Percentiles rank a stretch among this genome's conserved stretches.
Conservation (phyloP, 306 rosid species). For the Gleditsia sinensis region DNA sequence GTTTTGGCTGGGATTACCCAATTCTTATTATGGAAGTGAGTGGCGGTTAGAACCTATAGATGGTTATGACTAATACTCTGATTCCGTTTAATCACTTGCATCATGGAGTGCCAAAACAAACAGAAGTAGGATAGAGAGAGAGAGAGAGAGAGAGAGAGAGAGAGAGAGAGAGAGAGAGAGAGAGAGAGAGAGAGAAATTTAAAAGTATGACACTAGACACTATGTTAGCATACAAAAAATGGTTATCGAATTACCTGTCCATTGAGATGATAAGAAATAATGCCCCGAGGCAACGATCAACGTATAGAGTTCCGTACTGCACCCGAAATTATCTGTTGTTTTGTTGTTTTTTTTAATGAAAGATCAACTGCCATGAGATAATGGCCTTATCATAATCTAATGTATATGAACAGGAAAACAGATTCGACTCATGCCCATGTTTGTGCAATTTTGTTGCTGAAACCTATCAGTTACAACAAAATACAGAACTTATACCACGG, state of each 20-base stretch:
- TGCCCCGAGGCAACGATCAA: not conserved
- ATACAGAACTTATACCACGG: not conserved
- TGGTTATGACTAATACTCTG: conserved; percentile 54
- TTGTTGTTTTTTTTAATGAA: not conserved
- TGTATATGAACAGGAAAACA: not conserved
- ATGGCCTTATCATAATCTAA: not conserved
- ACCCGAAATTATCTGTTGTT: not conserved
- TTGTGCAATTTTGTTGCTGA: not conserved
- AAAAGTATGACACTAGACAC: too few species aligned
- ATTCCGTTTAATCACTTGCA: conserved; percentile 32
- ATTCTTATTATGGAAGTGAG: conserved; percentile 95
- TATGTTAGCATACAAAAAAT: too few species aligned
- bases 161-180: too few species aligned
- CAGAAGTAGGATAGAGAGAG: not conserved
- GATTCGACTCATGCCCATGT: not conserved
- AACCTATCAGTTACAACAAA: not conserved
- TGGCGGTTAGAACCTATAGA: conserved; percentile 82
- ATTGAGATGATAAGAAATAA: not conserved
- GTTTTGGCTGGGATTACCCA: conserved; percentile 96
- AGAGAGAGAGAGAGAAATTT: too few species aligned
- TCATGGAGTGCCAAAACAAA: not conserved
- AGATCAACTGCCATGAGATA: not conserved
- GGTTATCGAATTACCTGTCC: too few species aligned
- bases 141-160: too few species aligned
- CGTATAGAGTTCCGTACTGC: not conserved